Evolutionary conservation across 192 early-diverging fungal species (phyloP).

Genomic region (Coemansia sp.): DNA sequence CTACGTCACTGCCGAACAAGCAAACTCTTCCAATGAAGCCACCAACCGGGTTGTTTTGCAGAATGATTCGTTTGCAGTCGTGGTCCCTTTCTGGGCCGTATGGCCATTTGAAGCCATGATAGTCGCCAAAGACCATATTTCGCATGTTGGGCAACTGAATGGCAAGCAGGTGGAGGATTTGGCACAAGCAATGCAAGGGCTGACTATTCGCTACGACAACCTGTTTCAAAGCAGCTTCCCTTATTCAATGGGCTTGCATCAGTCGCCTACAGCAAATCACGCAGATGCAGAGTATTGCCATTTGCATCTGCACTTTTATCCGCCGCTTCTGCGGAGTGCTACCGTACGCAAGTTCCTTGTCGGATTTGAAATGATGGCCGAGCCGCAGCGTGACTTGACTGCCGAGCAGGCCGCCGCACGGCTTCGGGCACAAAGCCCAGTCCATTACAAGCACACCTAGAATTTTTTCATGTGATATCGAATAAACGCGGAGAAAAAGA

Average conservation of each 20-base stretch:
- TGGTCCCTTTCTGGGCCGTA: conserved; percentile 95
- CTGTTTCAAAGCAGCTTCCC: conserved; percentile 89
- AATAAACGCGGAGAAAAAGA: background rate
- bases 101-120: conserved; percentile 97
- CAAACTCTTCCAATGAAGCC: conserved; percentile 26
- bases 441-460: conserved; percentile 14
- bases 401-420: conserved; percentile 85
- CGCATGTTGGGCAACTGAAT: conserved; percentile 55
- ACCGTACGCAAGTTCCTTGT: conserved; percentile 95
- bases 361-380: conserved; percentile 91
- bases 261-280: conserved; percentile 65
- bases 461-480: conserved; percentile 1
- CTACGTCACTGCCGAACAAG: conserved; percentile 57
- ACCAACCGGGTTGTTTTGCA: conserved; percentile 69
- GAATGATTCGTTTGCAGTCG: conserved; percentile 75
- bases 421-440: conserved; percentile 57
- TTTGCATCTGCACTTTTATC: conserved; percentile 95
- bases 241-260: conserved; percentile 96
- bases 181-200: conserved; percentile 69
- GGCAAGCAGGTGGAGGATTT: conserved; percentile 59
- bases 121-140: conserved; percentile 63
- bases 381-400: conserved; percentile 92
- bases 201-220: conserved; percentile 91
- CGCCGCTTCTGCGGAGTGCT: conserved; percentile 84
- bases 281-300: conserved; percentile 60